Conservation (phyloP, 164 flowering plant genomes). For the Nymphaea colorata region DNA sequence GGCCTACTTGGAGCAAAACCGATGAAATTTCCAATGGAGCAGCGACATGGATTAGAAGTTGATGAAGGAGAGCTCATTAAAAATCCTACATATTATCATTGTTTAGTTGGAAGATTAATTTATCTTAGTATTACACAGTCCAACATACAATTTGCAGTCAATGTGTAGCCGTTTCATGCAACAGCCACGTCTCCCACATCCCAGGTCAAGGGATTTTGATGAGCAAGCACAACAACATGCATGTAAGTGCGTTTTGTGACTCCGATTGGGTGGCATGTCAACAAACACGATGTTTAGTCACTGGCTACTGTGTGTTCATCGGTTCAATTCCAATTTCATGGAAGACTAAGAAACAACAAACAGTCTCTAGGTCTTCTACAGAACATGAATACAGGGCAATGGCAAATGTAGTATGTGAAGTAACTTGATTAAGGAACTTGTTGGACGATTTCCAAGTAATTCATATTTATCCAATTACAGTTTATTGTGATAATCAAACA, state of each 20-base stretch:
- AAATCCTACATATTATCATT: background rate
- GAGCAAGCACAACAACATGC: background rate
- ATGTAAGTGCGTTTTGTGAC: background rate
- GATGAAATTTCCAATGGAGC: background rate
- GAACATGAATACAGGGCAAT: background rate
- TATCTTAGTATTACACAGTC: background rate
- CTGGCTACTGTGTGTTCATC: background rate
- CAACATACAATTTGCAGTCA: background rate
- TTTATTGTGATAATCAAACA: background rate
- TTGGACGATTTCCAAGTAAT: background rate
- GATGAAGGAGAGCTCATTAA: background rate
- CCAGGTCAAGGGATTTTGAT: background rate
- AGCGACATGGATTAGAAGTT: background rate
- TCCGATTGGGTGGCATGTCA: background rate
- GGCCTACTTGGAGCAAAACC: background rate
- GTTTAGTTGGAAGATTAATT: background rate
- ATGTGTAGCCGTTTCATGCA: background rate
- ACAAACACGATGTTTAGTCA: background rate
- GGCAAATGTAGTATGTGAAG: background rate
- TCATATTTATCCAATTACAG: background rate
- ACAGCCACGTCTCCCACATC: background rate
- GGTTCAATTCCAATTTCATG: background rate
- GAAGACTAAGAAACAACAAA: constrained; percentile 3
- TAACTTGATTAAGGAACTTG: background rate
- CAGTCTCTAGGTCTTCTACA: background rate